Base-by-base conservation (phyloP, 2,329 filamentous ascomycete genomes). In the Fusarium sp. region DNA sequence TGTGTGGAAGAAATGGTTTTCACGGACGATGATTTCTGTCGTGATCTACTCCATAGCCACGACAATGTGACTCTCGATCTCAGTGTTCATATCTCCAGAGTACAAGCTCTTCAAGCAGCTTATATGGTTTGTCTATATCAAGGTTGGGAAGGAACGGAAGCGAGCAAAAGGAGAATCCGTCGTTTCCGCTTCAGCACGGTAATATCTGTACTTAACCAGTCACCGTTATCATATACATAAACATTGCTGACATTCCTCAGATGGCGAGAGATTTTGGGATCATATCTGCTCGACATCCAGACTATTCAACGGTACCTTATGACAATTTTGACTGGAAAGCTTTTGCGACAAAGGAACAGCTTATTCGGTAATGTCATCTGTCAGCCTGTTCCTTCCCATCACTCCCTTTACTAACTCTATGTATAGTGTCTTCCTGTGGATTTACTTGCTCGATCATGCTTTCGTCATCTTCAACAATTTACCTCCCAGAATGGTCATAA, bases 381-480 rank as follows among this genome's bases (percentile, higher is more conserved):
- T 6, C 8, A 11, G 6, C 4, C 8, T 15, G 16, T 13, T 3
- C 7, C 15, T 15, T 6, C 5, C 0, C 8, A 5, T 33, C 12
- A 10, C 10, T 6, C 3, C 3, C 3, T 4, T 3, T 34, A 3
- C 37, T 57, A 1, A 58, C 18, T 6, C 1, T 11, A 12, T 2
- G 2, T 30, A 1, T 3, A 58, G 55, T 1, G 30, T 26, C 2
- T 44, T 58, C 28, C 38, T 58, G 0, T 58, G 56, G 51, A 45
- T 38, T 6, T 57, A 57, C 33, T 18, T 58, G 4, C 38, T 57
- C 0, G 51, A 58, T 0, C 56, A 58, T 5, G 51, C 51, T 2
- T 58, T 58, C 1, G 51, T 57, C 1, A 57, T 58, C 6, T 58
- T 58, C 10, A 58, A 57, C 3, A 58, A 57, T 0, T 11, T 58